Evolutionary conservation across 331 rosid genomes (phyloP).

Genomic region (Pyrus hybrid): DNA sequence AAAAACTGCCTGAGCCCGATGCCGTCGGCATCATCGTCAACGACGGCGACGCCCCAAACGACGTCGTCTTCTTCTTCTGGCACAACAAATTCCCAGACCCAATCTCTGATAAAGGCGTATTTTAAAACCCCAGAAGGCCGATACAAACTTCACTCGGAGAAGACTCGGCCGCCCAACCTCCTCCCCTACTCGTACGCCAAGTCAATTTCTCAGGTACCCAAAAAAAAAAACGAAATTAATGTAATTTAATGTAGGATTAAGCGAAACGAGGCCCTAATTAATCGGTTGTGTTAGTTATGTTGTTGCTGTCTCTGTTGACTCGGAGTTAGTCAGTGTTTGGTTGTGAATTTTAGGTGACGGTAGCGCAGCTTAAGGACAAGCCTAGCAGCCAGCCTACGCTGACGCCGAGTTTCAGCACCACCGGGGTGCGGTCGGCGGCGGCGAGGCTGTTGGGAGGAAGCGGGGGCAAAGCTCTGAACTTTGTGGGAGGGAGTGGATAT

Average conservation of each 20-base stretch:
- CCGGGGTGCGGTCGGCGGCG: slow-evolving; percentile 87
- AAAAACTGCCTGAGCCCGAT: background rate
- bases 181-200: slow-evolving; percentile 89
- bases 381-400: slow-evolving; percentile 56
- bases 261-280: background rate
- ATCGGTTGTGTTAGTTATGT: background rate
- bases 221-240: background rate
- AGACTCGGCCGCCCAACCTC: slow-evolving; percentile 84
- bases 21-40: background rate
- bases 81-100: slow-evolving; percentile 4
- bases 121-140: slow-evolving; percentile 96
- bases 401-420: slow-evolving; percentile 60
- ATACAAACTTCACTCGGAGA: slow-evolving; percentile 90
- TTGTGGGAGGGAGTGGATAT: slow-evolving; percentile 81
- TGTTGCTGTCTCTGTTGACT: background rate
- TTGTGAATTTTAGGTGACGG: slow-evolving; percentile 51
- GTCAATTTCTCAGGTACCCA: slow-evolving; percentile 73
- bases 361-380: slow-evolving; percentile 87
- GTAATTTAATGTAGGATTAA: background rate
- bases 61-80: background rate
- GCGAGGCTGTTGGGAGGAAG: slow-evolving; percentile 81
- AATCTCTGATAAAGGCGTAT: slow-evolving; percentile 46
- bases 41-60: background rate
- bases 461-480: slow-evolving; percentile 81
- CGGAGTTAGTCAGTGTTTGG: slow-evolving; percentile 15